Evolutionary conservation across 2,329 filamentous ascomycete genomes (phyloP).

Genomic region (Phialemonium atrogriseum): DNA sequence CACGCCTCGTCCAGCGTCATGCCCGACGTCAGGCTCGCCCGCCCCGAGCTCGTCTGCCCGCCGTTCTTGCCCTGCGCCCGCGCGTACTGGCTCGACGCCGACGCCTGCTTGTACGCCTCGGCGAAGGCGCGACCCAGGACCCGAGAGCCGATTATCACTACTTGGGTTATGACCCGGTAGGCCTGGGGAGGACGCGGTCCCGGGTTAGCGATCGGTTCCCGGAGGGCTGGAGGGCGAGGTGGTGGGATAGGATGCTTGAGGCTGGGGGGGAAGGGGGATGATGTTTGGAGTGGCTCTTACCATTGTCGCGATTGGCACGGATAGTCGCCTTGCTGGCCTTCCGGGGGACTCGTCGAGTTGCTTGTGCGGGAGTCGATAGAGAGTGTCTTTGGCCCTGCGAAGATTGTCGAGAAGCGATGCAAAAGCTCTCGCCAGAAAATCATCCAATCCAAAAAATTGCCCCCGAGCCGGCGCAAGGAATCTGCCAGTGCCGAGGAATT

Average conservation of each 20-base stretch:
- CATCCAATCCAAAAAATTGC: too few relatives aligned
- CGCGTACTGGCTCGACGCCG: conserved; percentile 76
- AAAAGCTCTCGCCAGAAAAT: too few relatives aligned
- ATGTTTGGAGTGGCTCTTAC: too few relatives aligned
- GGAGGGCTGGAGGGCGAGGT: conserved; percentile 3
- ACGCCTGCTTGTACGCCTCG: conserved; percentile 93
- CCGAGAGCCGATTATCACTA: conserved; percentile 81
- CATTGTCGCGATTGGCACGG: conserved; percentile 12
- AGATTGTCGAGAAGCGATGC: too few relatives aligned
- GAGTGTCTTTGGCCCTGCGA: too few relatives aligned
- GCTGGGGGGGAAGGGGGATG: background rate
- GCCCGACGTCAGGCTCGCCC: conserved; percentile 47
- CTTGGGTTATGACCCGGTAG: conserved; percentile 89
- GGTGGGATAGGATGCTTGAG: background rate
- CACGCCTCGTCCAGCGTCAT: conserved; percentile 95
- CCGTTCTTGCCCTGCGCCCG: conserved; percentile 59
- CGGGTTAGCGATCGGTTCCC: too few relatives aligned
- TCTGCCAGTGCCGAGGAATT: too few relatives aligned
- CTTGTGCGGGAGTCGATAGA: background rate
- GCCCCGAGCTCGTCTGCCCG: conserved; percentile 34
- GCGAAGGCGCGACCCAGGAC: conserved; percentile 88
- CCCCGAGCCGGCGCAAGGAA: too few relatives aligned
- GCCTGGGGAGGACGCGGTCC: too few relatives aligned
- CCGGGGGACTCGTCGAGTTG: conserved; percentile 3
- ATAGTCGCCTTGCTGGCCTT: conserved; percentile 7